phyloP scores from a whole-genome alignment of 257 asterid genomes.

The Petunia axillaris region DNA sequence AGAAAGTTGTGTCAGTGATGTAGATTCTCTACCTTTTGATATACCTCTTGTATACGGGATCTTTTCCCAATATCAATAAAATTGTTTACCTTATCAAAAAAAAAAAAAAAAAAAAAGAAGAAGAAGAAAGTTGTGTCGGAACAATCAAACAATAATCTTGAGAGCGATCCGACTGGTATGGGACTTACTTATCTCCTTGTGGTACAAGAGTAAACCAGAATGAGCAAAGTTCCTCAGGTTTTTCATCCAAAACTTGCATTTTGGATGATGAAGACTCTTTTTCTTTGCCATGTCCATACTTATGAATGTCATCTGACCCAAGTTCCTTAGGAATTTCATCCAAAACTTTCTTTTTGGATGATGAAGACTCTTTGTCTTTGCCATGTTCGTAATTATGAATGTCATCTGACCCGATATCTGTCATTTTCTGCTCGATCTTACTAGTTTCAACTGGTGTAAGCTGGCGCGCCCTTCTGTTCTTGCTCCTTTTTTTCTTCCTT shows the following conservation, averaged over 20 bases:
- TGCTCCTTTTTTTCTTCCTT: neutral
- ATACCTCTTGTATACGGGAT: too few species aligned
- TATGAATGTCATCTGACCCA: neutral
- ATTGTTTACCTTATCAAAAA: too few species aligned
- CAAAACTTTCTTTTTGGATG: neutral
- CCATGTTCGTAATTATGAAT: neutral
- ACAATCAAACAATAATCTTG: neutral
- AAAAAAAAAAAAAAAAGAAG: neutral
- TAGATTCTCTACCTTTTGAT: too few species aligned
- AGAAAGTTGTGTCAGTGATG: neutral
- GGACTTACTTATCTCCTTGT: slow-evolving; percentile 2
- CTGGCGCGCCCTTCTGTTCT: neutral
- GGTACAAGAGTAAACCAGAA: neutral
- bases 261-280: slow-evolving; percentile 3
- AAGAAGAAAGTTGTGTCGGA: neutral
- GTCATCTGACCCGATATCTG: neutral
- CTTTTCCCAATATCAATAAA: too few species aligned
- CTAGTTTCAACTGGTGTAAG: neutral
- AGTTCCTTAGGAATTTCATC: too few species aligned
- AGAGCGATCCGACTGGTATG: neutral
- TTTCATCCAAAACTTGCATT: slow-evolving; percentile 1
- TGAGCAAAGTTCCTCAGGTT: neutral
- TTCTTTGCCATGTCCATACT: neutral
- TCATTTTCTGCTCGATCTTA: neutral
- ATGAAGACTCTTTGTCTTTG: slow-evolving; percentile 6